Evolutionary conservation across 139 green algal species (phyloP).

Genomic region (Volvox africanus): DNA sequence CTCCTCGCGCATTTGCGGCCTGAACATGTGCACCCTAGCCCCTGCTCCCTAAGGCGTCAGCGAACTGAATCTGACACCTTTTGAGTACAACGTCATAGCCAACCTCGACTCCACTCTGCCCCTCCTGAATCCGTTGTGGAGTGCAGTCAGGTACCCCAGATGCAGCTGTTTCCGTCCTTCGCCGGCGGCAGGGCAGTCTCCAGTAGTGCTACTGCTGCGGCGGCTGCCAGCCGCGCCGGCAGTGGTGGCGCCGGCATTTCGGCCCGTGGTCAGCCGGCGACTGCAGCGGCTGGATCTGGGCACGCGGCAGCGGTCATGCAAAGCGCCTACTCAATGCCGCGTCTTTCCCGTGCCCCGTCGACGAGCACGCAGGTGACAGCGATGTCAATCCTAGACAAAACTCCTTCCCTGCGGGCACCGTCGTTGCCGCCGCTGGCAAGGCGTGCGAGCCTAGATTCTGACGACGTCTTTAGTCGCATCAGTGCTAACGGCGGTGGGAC

Average conservation of each 20-base stretch:
- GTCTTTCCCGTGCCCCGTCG: conserved; percentile 1
- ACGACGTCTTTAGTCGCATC: background rate
- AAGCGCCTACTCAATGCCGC: background rate
- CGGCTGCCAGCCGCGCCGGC: background rate
- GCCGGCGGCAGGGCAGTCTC: background rate
- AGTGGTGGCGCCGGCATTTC: background rate
- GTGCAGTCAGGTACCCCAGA: no score
- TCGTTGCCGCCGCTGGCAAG: conserved; percentile 2
- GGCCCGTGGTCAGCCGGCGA: background rate
- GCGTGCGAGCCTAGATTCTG: background rate
- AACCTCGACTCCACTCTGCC: no score
- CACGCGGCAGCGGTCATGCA: background rate
- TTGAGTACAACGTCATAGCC: no score
- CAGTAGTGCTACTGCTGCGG: background rate
- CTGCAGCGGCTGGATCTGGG: background rate
- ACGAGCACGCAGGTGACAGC: background rate
- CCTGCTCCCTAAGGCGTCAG: no score
- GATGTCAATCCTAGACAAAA: background rate
- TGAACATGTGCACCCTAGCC: no score
- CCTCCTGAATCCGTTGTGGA: no score
- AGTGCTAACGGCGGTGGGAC: background rate
- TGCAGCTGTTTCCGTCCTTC: background rate
- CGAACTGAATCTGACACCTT: no score
- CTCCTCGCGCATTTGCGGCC: no score
- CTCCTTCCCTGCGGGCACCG: background rate